Conservation (phyloP, 164 flowering plant species). For the Aristolochia californica region DNA sequence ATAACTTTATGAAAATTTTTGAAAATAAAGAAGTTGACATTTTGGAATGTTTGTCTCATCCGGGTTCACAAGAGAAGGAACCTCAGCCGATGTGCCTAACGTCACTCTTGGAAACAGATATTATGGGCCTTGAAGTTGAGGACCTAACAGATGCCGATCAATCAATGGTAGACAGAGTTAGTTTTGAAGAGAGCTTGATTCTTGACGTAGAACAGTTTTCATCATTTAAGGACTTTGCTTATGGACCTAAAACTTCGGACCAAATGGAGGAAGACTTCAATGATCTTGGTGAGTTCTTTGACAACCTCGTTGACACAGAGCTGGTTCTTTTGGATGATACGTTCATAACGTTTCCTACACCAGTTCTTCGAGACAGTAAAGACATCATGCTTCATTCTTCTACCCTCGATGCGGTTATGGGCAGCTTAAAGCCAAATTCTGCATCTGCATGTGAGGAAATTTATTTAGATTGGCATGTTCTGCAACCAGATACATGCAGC, state of each 20-base stretch:
- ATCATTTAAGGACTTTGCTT: slow-evolving; percentile 17
- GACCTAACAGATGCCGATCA: slow-evolving; percentile 11
- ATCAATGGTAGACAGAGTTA: slow-evolving; percentile 12
- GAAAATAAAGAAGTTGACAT: slow-evolving; percentile 27
- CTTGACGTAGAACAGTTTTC: slow-evolving; percentile 28
- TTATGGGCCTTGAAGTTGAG: slow-evolving; percentile 19
- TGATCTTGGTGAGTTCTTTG: slow-evolving; percentile 35
- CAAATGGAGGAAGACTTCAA: slow-evolving; percentile 31
- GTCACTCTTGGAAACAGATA: slow-evolving; percentile 30
- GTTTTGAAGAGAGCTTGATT: slow-evolving; percentile 52
- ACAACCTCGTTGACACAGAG: slow-evolving; percentile 56
- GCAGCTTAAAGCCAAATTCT: slow-evolving; percentile 33
- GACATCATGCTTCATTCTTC: slow-evolving; percentile 20
- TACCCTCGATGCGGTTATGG: slow-evolving; percentile 28
- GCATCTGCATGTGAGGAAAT: slow-evolving; percentile 69
- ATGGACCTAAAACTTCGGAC: slow-evolving; percentile 23
- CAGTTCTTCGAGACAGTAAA: slow-evolving; percentile 38
- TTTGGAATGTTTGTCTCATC: slow-evolving; percentile 23
- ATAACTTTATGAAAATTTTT: slow-evolving; percentile 29
- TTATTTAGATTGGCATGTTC: slow-evolving; percentile 80
- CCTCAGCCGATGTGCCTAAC: slow-evolving; percentile 18
- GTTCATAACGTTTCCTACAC: slow-evolving; percentile 71
- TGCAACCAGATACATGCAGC: slow-evolving; percentile 43
- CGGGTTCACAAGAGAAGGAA: slow-evolving; percentile 19
- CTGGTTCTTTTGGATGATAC: slow-evolving; percentile 55